Percentiles rank a stretch among this genome's conserved stretches.
Conservation (phyloP, 148 eudicot species). For the Oxyria digyna region DNA sequence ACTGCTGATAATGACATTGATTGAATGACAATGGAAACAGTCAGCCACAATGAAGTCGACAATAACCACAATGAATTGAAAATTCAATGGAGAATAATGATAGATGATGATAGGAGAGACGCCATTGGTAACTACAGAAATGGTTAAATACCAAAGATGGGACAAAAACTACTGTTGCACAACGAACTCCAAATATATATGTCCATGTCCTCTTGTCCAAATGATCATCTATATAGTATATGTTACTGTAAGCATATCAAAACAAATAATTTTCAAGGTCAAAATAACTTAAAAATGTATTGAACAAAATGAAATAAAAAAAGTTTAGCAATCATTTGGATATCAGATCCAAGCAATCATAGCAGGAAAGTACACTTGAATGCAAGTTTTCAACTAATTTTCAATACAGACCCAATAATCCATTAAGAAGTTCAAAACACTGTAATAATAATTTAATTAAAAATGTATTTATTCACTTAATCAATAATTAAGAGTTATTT, state of each 20-base stretch:
- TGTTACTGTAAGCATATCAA: conserved; percentile 30
- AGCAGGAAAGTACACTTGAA: conserved; percentile 39
- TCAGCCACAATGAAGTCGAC: too few species aligned
- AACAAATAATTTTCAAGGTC: neutral
- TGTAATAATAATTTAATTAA: conserved; percentile 15
- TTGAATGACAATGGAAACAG: too few species aligned
- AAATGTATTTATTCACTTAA: neutral
- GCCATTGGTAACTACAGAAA: conserved; percentile 60
- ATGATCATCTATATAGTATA: conserved; percentile 80
- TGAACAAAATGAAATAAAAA: neutral
- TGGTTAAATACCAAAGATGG: conserved; percentile 83
- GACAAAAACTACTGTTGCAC: conserved; percentile 45
- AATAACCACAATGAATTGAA: too few species aligned
- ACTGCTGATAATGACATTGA: too few species aligned
- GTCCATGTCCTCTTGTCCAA: conserved; percentile 98
- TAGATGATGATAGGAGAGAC: too few species aligned
- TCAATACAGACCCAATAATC: conserved; percentile 84
- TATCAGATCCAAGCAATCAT: conserved; percentile 88
- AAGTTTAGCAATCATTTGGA: conserved; percentile 55
- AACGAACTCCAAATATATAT: conserved; percentile 94
- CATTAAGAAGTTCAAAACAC: conserved; percentile 94
- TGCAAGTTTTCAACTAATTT: conserved; percentile 72
- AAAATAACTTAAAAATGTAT: too few species aligned
- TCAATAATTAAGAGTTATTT: neutral
- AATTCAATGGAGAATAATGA: too few species aligned